Percentiles rank a stretch among this genome's conserved stretches.
Evolutionary conservation across 257 asterid species (phyloP).

Genomic region (Lantana camara): DNA sequence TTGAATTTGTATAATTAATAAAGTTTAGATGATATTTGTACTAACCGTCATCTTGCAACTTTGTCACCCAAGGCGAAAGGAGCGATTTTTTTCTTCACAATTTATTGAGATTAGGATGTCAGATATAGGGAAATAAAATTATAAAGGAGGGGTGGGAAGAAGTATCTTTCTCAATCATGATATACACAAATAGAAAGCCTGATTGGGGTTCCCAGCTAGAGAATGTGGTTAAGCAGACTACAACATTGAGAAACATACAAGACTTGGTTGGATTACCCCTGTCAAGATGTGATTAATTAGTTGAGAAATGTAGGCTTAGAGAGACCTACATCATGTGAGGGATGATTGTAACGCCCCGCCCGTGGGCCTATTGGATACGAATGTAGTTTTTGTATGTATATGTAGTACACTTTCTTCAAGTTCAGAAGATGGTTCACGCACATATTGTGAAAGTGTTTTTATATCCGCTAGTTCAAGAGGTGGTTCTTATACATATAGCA

Average conservation of each 20-base stretch:
- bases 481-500: too few relatives aligned
- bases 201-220: constrained; percentile 25
- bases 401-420: too few relatives aligned
- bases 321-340: constrained; percentile 46
- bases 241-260: constrained; percentile 51
- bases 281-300: constrained; percentile 21
- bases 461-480: too few relatives aligned
- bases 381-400: too few relatives aligned
- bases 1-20: background rate
- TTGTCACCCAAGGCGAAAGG: constrained; percentile 10
- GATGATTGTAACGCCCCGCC: too few relatives aligned
- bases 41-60: constrained; percentile 61
- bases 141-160: background rate
- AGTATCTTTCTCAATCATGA: constrained; percentile 23
- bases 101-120: constrained; percentile 12
- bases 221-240: constrained; percentile 37
- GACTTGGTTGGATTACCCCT: constrained; percentile 34
- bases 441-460: too few relatives aligned
- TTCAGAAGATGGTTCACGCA: too few relatives aligned
- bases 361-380: too few relatives aligned
- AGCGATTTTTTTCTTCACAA: background rate
- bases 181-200: constrained; percentile 27
- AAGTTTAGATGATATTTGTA: constrained; percentile 4
- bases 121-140: constrained; percentile 18
- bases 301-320: constrained; percentile 29